Percentiles rank a stretch among this genome's conserved stretches.
These are phyloP conservation scores for Fusarium verrucosum DNA, from an alignment of 2,329 filamentous ascomycete species.

Conservation along the genomic window DNA sequence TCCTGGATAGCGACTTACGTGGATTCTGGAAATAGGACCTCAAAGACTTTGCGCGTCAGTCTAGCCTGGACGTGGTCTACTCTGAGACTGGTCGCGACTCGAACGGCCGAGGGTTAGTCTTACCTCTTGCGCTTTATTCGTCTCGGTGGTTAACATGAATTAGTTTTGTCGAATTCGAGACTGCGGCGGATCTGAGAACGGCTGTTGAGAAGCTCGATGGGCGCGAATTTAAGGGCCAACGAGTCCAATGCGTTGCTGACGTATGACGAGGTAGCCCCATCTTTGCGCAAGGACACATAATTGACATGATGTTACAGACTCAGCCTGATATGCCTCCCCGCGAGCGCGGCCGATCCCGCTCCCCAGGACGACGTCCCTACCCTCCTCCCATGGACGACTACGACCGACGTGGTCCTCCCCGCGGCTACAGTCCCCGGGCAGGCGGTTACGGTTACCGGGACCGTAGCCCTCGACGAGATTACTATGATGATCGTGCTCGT, in stretches of 20 bases:
- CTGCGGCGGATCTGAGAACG: conserved; percentile 84
- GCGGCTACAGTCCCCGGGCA: conserved; percentile 81
- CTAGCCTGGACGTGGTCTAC: conserved; percentile 96
- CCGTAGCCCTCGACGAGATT: conserved; percentile 84
- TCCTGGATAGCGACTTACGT: conserved; percentile 80
- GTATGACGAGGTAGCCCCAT: conserved; percentile 57
- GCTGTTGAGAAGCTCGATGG: conserved; percentile 95
- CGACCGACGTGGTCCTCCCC: conserved; percentile 79
- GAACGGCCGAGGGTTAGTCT: conserved; percentile 86
- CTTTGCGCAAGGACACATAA: not conserved
- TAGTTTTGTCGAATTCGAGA: conserved; percentile 98
- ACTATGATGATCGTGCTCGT: conserved; percentile 84
- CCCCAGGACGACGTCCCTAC: conserved; percentile 71
- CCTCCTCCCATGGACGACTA: conserved; percentile 79
- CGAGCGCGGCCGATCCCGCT: conserved; percentile 82
- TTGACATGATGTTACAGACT: conserved; percentile 61
- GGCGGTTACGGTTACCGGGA: conserved; percentile 84
- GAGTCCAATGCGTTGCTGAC: conserved; percentile 87
- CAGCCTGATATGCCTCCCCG: conserved; percentile 79
- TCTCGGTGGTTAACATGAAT: conserved; percentile 22
- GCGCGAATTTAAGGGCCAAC: conserved; percentile 89
- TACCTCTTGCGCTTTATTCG: not conserved
- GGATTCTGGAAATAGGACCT: conserved; percentile 90
- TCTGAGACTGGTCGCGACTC: conserved; percentile 74
- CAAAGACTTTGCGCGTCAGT: conserved; percentile 98